Percentiles rank a stretch among this genome's conserved stretches.
Evolutionary conservation across 1,284 basidiomycete species (phyloP).

Genomic region (Ganoderma lucidum): DNA sequence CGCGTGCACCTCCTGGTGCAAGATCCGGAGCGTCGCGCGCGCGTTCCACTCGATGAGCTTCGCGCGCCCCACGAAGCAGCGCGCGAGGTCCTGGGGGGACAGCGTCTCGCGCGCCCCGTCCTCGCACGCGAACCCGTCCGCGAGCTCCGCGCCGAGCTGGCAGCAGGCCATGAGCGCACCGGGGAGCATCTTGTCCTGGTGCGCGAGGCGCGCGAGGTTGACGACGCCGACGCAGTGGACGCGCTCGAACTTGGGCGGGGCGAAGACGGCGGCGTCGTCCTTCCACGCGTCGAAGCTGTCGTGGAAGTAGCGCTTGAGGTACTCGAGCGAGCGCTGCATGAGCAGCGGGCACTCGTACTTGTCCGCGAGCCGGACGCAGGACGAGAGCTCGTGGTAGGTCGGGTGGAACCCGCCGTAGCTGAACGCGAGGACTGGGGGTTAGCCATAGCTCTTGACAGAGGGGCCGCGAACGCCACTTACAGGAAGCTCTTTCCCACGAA

Average conservation of each 20-base stretch:
- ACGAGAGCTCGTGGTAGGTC: slow-evolving; percentile 11
- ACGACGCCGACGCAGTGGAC: slow-evolving; percentile 26
- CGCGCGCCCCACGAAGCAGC: slow-evolving; percentile 22
- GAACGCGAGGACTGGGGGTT: not conserved
- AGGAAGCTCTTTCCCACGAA: slow-evolving; percentile 10
- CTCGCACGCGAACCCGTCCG: slow-evolving; percentile 20
- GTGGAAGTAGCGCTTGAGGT: slow-evolving; percentile 16
- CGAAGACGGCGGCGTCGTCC: not conserved
- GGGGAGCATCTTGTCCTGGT: slow-evolving; percentile 15
- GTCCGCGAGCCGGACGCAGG: slow-evolving; percentile 19
- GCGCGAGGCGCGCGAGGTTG: slow-evolving; percentile 27
- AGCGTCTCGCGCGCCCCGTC: slow-evolving; percentile 24
- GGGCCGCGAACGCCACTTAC: not conserved
- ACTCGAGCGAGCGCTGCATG: slow-evolving; percentile 7
- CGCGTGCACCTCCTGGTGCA: not conserved
- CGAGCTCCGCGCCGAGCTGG: slow-evolving; percentile 18
- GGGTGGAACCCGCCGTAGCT: slow-evolving; percentile 7
- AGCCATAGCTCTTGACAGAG: not conserved
- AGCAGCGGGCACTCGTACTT: slow-evolving; percentile 19
- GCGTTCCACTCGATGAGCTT: slow-evolving; percentile 16
- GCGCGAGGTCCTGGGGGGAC: slow-evolving; percentile 21
- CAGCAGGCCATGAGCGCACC: slow-evolving; percentile 26
- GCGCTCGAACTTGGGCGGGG: slow-evolving; percentile 17
- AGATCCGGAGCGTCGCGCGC: not conserved
- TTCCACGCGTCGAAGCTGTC: slow-evolving; percentile 6